phyloP scores from a whole-genome alignment of 768 basidiomycete genomes.

The Russula ochroleuca region DNA sequence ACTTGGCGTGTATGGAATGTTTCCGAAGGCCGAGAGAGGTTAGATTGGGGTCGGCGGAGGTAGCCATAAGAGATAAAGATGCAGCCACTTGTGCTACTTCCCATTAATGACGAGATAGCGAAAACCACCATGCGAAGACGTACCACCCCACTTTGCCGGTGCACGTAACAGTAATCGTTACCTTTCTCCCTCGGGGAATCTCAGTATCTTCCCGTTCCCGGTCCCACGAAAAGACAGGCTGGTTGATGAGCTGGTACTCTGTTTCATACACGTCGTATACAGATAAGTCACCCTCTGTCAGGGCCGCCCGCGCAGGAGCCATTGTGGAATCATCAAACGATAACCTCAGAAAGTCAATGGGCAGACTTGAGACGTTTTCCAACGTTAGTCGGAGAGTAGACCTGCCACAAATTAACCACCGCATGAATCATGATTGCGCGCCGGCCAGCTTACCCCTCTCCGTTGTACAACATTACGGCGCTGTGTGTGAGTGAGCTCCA shows the following conservation, averaged over 20 bases:
- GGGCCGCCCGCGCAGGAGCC: slow-evolving; percentile 63
- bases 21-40: slow-evolving; percentile 36
- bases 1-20: slow-evolving; percentile 84
- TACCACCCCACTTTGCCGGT: slow-evolving; percentile 92
- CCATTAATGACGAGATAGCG: slow-evolving; percentile 5
- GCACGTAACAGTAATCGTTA: slow-evolving; percentile 65
- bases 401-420: slow-evolving; percentile 41
- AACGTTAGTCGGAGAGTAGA: slow-evolving; percentile 80
- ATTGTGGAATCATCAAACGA: slow-evolving; percentile 91
- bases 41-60: slow-evolving; percentile 44
- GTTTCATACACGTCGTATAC: slow-evolving; percentile 89
- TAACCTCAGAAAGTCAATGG: slow-evolving; percentile 81
- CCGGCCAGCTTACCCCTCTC: slow-evolving; percentile 64
- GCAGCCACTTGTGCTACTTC: slow-evolving; percentile 62
- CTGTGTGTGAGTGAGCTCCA: slow-evolving; percentile 89
- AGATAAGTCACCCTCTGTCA: slow-evolving; percentile 75
- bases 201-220: slow-evolving; percentile 42
- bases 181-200: slow-evolving; percentile 67
- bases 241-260: slow-evolving; percentile 71
- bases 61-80: slow-evolving; percentile 83
- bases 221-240: slow-evolving; percentile 78
- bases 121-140: slow-evolving; percentile 32
- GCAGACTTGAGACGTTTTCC: slow-evolving; percentile 81
- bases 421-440: background rate
- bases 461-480: slow-evolving; percentile 91